phyloP scores from a whole-genome alignment of 2,329 filamentous ascomycete genomes.

The Penicillium rolfsii region DNA sequence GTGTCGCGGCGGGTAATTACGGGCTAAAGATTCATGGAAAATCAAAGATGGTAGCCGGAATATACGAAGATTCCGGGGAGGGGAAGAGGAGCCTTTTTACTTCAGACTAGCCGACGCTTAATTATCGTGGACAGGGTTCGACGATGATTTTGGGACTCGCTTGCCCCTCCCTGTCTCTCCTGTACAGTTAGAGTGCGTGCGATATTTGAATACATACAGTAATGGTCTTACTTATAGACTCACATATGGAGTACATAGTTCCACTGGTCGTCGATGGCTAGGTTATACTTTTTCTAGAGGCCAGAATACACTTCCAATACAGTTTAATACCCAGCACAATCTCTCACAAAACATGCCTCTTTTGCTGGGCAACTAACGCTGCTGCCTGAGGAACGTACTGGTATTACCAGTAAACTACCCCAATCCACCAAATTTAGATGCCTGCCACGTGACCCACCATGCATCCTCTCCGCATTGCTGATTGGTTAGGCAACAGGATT shows the following conservation, averaged over 20 bases:
- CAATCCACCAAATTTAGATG: conserved; percentile 27
- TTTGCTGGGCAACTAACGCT: background rate
- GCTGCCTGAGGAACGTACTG: conserved; percentile 15
- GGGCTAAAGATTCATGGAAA: conserved; percentile 21
- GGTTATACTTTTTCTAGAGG: background rate
- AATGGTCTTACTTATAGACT: conserved; percentile 1
- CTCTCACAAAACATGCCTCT: background rate
- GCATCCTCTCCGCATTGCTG: conserved; percentile 16
- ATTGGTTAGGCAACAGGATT: conserved; percentile 52
- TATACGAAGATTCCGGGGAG: background rate
- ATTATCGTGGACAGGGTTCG: conserved; percentile 3
- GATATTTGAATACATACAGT: background rate
- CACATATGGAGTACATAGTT: conserved; percentile 3
- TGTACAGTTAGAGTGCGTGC: conserved; percentile 10
- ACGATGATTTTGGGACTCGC: background rate
- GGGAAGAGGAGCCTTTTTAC: background rate
- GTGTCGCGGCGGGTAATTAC: conserved; percentile 45
- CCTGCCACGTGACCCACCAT: conserved; percentile 35
- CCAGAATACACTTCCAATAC: conserved; percentile 1
- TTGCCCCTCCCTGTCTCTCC: conserved; percentile 3
- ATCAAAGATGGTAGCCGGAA: too few relatives aligned
- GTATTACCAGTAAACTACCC: conserved; percentile 4
- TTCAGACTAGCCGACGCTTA: background rate
- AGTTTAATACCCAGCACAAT: background rate
- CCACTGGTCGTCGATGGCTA: background rate